Evolutionary conservation across 129 eudicot genomes (phyloP), one percentile per base, ranked within the genome.

Genomic region (Flaveria sonorensis): DNA sequence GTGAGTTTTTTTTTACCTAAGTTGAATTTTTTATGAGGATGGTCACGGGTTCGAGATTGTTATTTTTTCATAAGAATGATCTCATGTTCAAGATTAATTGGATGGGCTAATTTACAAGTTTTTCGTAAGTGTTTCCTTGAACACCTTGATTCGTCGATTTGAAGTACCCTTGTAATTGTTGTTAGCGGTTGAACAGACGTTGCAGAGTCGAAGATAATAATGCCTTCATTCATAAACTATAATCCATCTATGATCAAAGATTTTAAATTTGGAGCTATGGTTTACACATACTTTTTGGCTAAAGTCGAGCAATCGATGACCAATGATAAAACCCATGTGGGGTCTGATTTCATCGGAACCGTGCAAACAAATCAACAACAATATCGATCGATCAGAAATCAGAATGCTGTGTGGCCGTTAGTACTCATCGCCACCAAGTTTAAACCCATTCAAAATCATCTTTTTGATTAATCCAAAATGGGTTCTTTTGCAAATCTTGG

Each of bases 401-500:
- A 68, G 69, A 45, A 43, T 45, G 76, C 10, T 60, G 77, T 60
- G 77, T 79, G 82, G 77, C 64, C 46, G 69, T 77, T 69, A 70
- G 2, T 18, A 18, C 8, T 32, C 78, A 8, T 11, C 26, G 12
- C 11, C 42, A 57, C 26, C 51, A 28, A 15, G 15, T 43, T 57
- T 16, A 56, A 56, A 59, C 82, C 43, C 43, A 45, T 66, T 52
- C 39, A 11, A 24, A 15, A 24, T 50, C 78, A 9, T 73, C 39
- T 56, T 53, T 7, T 23, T 14, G 14, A 12, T 66, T 52, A 24
- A 26, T 80, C 48, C 10, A 73, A 73, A 88, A 81, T 88, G 88
- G 79, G 79, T 39, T 71, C 73, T 40, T 66, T 85, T 42, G 68
- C 84, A 40, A 80, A 71, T 64, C 47, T 83, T 50, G 89, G 90